Evolutionary conservation across 371 early-diverging fungal genomes (phyloP), one percentile per base, ranked within the genome.

Genomic region (Saksenaea oblongispora): DNA sequence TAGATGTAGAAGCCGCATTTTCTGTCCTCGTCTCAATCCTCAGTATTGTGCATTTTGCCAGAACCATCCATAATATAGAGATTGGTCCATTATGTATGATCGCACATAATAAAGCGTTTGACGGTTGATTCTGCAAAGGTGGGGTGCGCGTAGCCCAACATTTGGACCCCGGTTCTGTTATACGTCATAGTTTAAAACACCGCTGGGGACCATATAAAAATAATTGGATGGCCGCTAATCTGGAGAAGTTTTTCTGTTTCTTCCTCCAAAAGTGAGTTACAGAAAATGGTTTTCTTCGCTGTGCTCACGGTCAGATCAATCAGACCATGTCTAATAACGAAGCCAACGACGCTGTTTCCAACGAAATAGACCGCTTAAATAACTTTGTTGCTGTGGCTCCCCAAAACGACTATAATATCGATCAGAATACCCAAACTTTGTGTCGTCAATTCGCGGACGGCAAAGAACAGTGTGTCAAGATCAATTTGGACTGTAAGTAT

Each of bases 401-500:
- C 14, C 66, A 65, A 31, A 62, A 59, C 39, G 69, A 72, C 44
- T 82, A 82, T 53, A 82, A 72, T 31, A 78, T 82, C 47, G 80
- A 79, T 64, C 83, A 82, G 67, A 72, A 79, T 59, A 64, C 72
- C 15, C 73, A 74, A 22, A 65, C 65, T 51, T 62, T 82, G 28
- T 82, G 83, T 56, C 73, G 78, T 18, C 66, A 70, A 56, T 53
- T 67, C 3, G 44, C 60, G 4, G 65, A 61, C 28, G 73, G 72
- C 31, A 70, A 79, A 59, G 70, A 72, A 54, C 73, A 78, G 34
- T 82, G 83, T 63, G 58, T 82, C 27, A 74, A 76, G 57, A 69
- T 82, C 26, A 78, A 73, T 37, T 65, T 82, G 59, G 80, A 82
- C 67, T 75, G 83, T 82, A 78, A 74, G 78, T 70, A 22, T 42